Percentiles rank a stretch among this genome's conserved stretches.
phyloP scores from a whole-genome alignment of 371 early-diverging fungal species.

The Actinomortierella ambigua region DNA sequence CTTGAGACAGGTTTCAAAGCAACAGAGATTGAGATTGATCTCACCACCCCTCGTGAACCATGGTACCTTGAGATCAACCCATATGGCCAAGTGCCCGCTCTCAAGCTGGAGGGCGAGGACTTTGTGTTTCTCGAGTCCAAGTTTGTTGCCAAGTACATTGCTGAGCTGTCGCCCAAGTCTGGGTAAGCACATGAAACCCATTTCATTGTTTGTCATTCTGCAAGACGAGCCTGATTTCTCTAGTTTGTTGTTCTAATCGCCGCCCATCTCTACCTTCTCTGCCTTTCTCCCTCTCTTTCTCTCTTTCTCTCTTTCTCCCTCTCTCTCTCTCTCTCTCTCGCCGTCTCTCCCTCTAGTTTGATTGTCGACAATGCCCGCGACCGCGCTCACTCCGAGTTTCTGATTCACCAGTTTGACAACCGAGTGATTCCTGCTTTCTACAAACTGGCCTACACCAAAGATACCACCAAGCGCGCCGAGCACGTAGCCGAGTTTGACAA shows the following conservation, averaged over 20 bases:
- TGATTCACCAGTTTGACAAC: constrained; percentile 38
- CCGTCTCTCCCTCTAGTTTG: too few species aligned
- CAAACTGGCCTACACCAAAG: constrained; percentile 21
- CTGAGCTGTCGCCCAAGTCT: constrained; percentile 30
- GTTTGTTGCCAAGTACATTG: constrained; percentile 32
- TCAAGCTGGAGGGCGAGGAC: not conserved
- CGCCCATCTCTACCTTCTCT: too few species aligned
- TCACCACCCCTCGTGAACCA: not conserved
- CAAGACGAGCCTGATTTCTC: too few species aligned
- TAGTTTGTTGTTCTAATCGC: too few species aligned
- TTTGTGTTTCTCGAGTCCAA: constrained; percentile 24
- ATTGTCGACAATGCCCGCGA: not conserved
- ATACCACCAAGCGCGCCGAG: not conserved
- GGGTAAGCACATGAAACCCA: constrained; percentile 28
- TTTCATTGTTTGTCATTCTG: too few species aligned
- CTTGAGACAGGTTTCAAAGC: not conserved
- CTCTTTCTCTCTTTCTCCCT: too few species aligned
- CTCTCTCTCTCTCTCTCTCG: too few species aligned
- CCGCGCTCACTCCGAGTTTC: constrained; percentile 34
- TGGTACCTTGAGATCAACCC: constrained; percentile 2
- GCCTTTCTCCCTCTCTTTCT: too few species aligned
- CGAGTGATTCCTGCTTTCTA: constrained; percentile 19
- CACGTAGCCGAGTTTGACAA: too few species aligned
- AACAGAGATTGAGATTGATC: not conserved
- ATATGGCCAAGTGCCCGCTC: constrained; percentile 1